These are phyloP conservation scores for Botrytis fragariae DNA, from an alignment of 2,329 filamentous ascomycete genomes.

Conservation along the genomic window DNA sequence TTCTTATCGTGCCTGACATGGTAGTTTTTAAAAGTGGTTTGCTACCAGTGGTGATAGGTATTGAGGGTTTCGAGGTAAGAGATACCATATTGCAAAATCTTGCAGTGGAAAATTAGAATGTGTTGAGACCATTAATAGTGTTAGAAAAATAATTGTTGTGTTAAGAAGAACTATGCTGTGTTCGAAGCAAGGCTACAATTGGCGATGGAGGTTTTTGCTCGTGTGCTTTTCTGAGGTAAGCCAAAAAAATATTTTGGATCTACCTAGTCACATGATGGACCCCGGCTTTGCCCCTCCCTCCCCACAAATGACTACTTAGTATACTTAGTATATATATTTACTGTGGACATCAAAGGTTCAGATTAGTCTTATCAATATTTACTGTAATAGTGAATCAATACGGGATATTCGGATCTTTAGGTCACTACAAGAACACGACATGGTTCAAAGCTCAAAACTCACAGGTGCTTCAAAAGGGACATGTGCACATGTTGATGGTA, in stretches of 20 bases:
- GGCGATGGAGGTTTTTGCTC: slow-evolving; percentile 9
- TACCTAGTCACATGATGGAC: slow-evolving; percentile 8
- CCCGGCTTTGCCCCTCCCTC: slow-evolving; percentile 5
- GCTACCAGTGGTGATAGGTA: slow-evolving; percentile 13
- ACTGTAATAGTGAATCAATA: neutral
- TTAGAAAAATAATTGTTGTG: neutral
- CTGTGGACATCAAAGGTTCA: neutral
- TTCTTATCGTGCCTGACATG: slow-evolving; percentile 34
- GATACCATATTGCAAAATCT: slow-evolving; percentile 15
- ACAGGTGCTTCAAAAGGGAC: neutral
- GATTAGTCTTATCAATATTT: neutral
- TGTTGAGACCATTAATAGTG: slow-evolving; percentile 15
- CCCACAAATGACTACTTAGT: neutral
- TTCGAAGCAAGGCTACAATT: slow-evolving; percentile 1
- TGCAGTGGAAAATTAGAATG: neutral
- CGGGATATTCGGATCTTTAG: neutral
- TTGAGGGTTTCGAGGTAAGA: slow-evolving; percentile 12
- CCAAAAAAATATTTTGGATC: slow-evolving; percentile 15
- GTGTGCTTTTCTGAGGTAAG: slow-evolving; percentile 12
- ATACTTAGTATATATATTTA: neutral
- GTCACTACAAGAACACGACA: neutral
- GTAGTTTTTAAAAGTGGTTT: slow-evolving; percentile 36
- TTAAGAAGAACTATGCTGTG: neutral
- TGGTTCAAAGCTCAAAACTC: neutral
- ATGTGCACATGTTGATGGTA: neutral